Percentiles rank a stretch among this genome's conserved stretches.
Conservation (phyloP, 2,329 filamentous ascomycete genomes). For the Colletotrichum sp. region DNA sequence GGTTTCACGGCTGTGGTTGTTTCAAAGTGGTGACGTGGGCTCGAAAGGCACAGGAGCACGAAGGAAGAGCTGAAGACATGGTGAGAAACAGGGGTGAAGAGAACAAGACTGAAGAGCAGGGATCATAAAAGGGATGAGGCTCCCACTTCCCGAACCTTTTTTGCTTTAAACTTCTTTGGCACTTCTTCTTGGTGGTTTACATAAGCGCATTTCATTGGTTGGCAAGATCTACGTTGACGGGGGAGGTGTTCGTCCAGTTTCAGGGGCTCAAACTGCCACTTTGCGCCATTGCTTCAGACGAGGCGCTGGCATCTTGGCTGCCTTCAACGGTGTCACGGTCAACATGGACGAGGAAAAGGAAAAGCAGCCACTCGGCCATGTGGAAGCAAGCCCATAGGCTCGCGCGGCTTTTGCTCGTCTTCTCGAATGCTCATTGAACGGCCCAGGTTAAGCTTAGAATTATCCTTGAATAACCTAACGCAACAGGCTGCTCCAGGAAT, state of each 20-base stretch:
- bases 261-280: neutral
- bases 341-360: neutral
- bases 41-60: neutral
- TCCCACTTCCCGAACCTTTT: slow-evolving; percentile 14
- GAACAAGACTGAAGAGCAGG: neutral
- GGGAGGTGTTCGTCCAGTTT: neutral
- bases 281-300: neutral
- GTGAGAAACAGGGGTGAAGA: neutral
- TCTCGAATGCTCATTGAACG: neutral
- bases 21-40: slow-evolving; percentile 11
- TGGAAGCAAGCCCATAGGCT: neutral
- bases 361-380: neutral
- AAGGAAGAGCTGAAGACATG: neutral
- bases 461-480: neutral
- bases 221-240: neutral
- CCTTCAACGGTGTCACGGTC: neutral
- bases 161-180: slow-evolving; percentile 7
- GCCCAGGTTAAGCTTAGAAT: neutral
- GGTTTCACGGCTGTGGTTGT: neutral
- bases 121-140: neutral
- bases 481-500: neutral
- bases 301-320: neutral
- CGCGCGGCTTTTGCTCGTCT: neutral
- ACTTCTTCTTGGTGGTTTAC: neutral
- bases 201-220: neutral